phyloP scores from a whole-genome alignment of 108 stramenopile species.

The Cyclotella kingstonii region DNA sequence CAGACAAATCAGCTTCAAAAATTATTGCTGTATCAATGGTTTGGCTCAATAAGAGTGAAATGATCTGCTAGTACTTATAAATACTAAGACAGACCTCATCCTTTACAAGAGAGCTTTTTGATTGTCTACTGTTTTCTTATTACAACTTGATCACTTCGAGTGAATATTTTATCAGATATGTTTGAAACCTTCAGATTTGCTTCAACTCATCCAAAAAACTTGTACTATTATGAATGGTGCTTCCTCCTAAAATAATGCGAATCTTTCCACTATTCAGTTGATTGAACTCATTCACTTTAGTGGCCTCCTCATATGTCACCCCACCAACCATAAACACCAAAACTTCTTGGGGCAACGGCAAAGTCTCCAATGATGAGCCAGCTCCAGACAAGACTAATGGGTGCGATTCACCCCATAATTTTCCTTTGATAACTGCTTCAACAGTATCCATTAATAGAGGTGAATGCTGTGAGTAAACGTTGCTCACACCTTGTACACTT shows the following conservation, averaged over 20 bases:
- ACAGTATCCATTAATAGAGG: slow-evolving; percentile 92
- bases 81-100: no score
- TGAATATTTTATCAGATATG: no score
- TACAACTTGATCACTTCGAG: no score
- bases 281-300: slow-evolving; percentile 88
- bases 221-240: slow-evolving; percentile 93
- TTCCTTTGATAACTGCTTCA: slow-evolving; percentile 81
- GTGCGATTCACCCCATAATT: slow-evolving; percentile 76
- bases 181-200: slow-evolving; percentile 17
- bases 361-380: slow-evolving; percentile 36
- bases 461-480: slow-evolving; percentile 97
- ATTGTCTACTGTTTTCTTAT: no score
- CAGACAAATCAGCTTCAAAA: no score
- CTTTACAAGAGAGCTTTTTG: no score
- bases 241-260: slow-evolving; percentile 87
- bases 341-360: slow-evolving; percentile 70
- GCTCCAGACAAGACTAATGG: slow-evolving; percentile 64
- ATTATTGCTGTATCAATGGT: no score
- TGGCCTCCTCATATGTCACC: slow-evolving; percentile 95
- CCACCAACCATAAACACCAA: slow-evolving; percentile 96
- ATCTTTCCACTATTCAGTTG: slow-evolving; percentile 57
- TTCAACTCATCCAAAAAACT: slow-evolving; percentile 94
- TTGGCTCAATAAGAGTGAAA: no score
- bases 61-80: no score
- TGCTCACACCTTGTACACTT: slow-evolving; percentile 93